These are phyloP conservation scores for Rhodotorula sp. DNA, from an alignment of 1,284 basidiomycete genomes.

Conservation along the genomic window DNA sequence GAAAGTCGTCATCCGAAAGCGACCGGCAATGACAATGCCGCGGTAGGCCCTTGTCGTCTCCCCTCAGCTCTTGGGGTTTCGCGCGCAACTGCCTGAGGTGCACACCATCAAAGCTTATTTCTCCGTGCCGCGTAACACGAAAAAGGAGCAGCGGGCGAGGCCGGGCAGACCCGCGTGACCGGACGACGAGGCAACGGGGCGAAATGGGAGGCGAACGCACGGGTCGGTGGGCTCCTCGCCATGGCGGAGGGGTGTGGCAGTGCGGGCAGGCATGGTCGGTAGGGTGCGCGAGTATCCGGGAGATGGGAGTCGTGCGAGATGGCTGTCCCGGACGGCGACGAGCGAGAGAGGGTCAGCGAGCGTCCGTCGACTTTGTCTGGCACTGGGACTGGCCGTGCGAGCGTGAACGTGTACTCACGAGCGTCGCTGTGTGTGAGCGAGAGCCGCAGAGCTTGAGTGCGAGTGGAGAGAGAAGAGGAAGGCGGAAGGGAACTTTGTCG, in stretches of 20 bases:
- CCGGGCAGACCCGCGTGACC: background rate
- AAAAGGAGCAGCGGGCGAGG: background rate
- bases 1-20: background rate
- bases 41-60: background rate
- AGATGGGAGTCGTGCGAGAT: background rate
- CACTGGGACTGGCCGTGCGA: no score
- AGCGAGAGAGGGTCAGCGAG: background rate
- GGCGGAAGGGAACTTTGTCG: background rate
- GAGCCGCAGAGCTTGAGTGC: background rate
- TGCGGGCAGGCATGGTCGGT: slow-evolving; percentile 21
- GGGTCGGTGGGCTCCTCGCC: slow-evolving; percentile 31
- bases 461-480: background rate
- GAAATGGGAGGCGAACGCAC: background rate
- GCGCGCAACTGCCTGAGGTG: background rate
- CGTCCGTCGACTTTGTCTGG: no score
- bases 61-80: background rate
- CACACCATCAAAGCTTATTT: background rate
- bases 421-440: background rate
- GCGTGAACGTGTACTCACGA: no score
- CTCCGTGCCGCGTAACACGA: background rate
- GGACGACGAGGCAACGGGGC: background rate
- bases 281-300: background rate
- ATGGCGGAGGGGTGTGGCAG: slow-evolving; percentile 30
- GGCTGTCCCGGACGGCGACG: background rate
- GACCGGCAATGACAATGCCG: background rate